Base-by-base conservation (phyloP, 2,329 filamentous ascomycete species). In the Sclerotinia trifoliorum region DNA sequence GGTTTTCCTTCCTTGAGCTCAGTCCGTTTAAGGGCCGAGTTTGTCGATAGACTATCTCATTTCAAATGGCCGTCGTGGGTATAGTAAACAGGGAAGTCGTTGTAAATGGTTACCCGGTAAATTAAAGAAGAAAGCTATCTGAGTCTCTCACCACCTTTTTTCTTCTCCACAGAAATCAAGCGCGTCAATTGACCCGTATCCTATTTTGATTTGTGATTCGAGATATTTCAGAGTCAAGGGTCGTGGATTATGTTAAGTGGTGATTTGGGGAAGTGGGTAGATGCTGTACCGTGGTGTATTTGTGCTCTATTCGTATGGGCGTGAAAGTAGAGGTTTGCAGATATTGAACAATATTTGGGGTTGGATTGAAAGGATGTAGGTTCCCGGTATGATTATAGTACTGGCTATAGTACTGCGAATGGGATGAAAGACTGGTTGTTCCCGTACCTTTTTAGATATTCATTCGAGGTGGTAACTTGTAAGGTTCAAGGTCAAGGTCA, bases 1-100 rank as follows among this genome's bases (percentile, higher is more conserved):
- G 44, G 57, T 71, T 58, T 70, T 66, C 63, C 64, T 71, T 56
- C 65, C 62, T 68, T 62, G 69, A 69, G 65, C 73, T 73, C 74
- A 73, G 75, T 77, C 75, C 75, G 71, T 75, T 65, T 46, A 68
- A 73, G 74, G 74, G 74, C 75, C 72, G 75, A 76, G 75, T 68
- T 68, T 68, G 70, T 71, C 67, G 70, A 73, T 67, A 68, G 70
- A 68, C 73, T 76, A 77, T 75, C 70, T 75, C 75, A 77, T 77
- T 71, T 76, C 75, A 70, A 72, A 69, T 58, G 67, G 32, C 19
- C 64, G 44, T 66, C 42, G 58, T 60, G 55, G 64, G 55, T 66
- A 66, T 66, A 42, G 64, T 60, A 52, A 60, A 66, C 64, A 66
- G 64, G 64, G 54, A 66, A 66, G 55, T 51, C 29, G 61, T 63